Evolutionary conservation across 2,329 filamentous ascomycete genomes (phyloP).

Genomic region (Microcyclospora tardicrescens): DNA sequence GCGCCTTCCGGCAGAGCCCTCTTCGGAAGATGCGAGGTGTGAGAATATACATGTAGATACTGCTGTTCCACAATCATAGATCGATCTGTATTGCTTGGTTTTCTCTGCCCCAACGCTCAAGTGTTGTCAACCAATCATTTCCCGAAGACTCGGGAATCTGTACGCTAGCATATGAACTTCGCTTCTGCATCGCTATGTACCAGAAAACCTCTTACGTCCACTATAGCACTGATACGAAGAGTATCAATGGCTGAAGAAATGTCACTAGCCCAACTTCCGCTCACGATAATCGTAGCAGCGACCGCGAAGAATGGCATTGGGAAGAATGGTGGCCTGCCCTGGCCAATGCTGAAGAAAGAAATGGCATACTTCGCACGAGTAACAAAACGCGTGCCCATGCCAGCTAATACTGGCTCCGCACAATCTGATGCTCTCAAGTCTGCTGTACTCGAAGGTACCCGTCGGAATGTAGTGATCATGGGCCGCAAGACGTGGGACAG

Average conservation of each 20-base stretch:
- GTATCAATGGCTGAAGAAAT: conserved; percentile 14
- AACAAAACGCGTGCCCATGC: conserved; percentile 56
- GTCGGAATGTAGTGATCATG: conserved; percentile 68
- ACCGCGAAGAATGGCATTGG: conserved; percentile 85
- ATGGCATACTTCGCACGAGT: conserved; percentile 93
- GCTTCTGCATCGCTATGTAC: too few relatives aligned
- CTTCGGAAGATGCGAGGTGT: too few relatives aligned
- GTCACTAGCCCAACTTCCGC: conserved; percentile 20
- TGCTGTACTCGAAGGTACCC: conserved; percentile 8
- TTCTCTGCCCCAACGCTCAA: too few relatives aligned
- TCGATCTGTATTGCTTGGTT: too few relatives aligned
- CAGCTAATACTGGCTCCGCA: conserved; percentile 23
- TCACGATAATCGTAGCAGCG: conserved; percentile 89
- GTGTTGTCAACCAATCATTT: too few relatives aligned
- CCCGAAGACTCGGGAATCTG: too few relatives aligned
- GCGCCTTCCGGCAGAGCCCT: too few relatives aligned
- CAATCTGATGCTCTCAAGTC: conserved; percentile 14
- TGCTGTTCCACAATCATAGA: too few relatives aligned
- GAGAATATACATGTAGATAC: too few relatives aligned
- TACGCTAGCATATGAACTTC: too few relatives aligned
- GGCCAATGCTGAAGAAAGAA: conserved; percentile 77
- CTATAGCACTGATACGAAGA: not conserved
- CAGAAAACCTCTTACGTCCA: too few relatives aligned
- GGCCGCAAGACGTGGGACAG: conserved; percentile 94
- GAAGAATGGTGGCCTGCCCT: conserved; percentile 63